A percentile compares a stretch with the other conserved stretches of the same genome.
These are phyloP conservation scores for Solanum dulcamara DNA, from an alignment of 257 asterid genomes.

Conservation along the genomic window DNA sequence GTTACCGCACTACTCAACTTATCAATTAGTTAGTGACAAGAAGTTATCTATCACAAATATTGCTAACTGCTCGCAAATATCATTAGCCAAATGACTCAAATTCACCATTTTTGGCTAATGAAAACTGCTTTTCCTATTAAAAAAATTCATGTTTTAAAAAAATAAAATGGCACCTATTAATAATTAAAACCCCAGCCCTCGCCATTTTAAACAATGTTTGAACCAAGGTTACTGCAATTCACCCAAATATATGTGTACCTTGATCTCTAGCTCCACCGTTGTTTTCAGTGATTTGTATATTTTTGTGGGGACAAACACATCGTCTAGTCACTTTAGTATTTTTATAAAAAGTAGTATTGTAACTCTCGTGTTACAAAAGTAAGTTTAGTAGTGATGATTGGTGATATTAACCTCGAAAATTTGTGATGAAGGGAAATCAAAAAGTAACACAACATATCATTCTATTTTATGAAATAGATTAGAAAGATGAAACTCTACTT, in stretches of 20 bases:
- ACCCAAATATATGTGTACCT: accelerated
- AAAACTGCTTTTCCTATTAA: not conserved
- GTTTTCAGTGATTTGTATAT: too few relatives aligned
- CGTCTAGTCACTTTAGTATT: not conserved
- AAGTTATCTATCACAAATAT: too few relatives aligned
- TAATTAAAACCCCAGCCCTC: too few relatives aligned
- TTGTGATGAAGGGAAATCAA: not conserved
- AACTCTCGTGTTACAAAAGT: not conserved
- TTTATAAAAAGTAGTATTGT: not conserved
- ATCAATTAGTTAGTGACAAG: too few relatives aligned
- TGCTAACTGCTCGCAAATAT: too few relatives aligned
- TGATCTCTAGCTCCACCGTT: not conserved
- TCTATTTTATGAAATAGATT: not conserved
- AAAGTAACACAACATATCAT: not conserved
- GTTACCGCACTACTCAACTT: too few relatives aligned
- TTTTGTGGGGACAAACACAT: not conserved
- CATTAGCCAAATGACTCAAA: not conserved
- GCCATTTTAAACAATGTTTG: too few relatives aligned
- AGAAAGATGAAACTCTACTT: not conserved
- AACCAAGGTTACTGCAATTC: not conserved
- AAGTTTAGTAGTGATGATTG: not conserved
- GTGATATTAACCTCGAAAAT: not conserved
- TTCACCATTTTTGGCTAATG: not conserved
- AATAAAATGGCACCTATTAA: too few relatives aligned
- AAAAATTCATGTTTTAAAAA: too few relatives aligned